Base-by-base conservation (phyloP, 2,329 filamentous ascomycete species). In the Colletotrichum sp. region DNA sequence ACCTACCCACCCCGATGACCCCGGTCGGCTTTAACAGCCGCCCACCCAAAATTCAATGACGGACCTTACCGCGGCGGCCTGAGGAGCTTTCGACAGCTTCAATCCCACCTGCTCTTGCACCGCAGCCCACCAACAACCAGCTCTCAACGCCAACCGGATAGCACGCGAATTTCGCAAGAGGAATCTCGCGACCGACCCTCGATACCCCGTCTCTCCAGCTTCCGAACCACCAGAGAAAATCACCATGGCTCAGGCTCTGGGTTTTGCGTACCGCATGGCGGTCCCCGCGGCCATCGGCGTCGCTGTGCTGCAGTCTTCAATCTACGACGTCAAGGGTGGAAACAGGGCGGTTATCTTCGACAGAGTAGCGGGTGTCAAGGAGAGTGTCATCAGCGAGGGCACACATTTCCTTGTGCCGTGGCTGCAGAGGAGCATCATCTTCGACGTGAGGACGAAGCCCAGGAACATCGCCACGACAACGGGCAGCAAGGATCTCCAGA, bases 341-440 rank as follows among this genome's bases (percentile, higher is more conserved):
- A 93, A 93, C 76, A 92, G 97, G 81, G 97, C 97, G 75, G 96
- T 99, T 86, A 99, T 99, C 88, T 99, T 99, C 88, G 97, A 99
- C 88, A 90, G 97, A 77, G 78, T 98, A 78, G 90, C 92, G 65
- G 97, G 97, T 87, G 97, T 99, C 77, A 96, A 97, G 88, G 96
- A 99, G 78, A 87, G 90, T 64, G 97, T 99, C 71, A 88, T 97
- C 80, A 98, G 95, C 84, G 97, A 99, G 87, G 97, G 97, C 81
- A 99, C 97, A 70, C 97, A 99, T 85, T 98, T 99, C 85, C 88
- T 99, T 69, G 86, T 99, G 47, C 97, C 97, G 9, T 99, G 97
- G 97, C 87, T 99, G 83, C 97, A 99, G 86, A 93, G 92, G 85
- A 94, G 93, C 80, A 95, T 99, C 86, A 89, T 98, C 83, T 99